These are phyloP conservation scores for Gaeumannomyces sp. DNA, from an alignment of 2,329 filamentous ascomycete species.

Conservation along the genomic window DNA sequence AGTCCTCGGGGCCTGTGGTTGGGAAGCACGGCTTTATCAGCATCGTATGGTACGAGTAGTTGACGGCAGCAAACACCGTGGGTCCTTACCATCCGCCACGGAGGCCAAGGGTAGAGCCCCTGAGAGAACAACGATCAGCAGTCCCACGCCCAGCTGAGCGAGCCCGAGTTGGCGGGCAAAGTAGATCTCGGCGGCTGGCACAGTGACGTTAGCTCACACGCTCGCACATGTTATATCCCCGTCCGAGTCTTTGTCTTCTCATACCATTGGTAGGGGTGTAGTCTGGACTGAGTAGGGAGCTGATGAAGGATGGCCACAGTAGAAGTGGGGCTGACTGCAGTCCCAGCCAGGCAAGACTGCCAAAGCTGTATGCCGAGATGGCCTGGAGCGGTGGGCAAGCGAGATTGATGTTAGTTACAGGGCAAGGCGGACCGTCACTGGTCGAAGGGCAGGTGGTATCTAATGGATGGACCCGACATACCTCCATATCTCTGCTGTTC, in stretches of 20 bases:
- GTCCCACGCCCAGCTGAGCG: constrained; percentile 56
- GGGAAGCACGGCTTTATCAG: constrained; percentile 4
- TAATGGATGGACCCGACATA: neutral
- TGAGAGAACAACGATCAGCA: constrained; percentile 61
- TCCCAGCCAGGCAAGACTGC: constrained; percentile 45
- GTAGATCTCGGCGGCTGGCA: constrained; percentile 61
- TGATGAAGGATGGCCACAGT: constrained; percentile 41
- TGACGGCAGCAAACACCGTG: neutral
- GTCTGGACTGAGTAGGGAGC: constrained; percentile 33
- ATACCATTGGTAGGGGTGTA: constrained; percentile 26
- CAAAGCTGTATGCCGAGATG: constrained; percentile 43
- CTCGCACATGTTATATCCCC: neutral
- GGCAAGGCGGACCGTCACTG: too few relatives aligned
- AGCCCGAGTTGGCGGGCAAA: constrained; percentile 67
- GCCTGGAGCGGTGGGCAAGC: constrained; percentile 27
- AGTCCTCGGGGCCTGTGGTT: constrained; percentile 25
- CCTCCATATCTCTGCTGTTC: neutral
- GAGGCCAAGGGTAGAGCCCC: constrained; percentile 62
- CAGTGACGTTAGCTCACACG: neutral
- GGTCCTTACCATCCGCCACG: constrained; percentile 30
- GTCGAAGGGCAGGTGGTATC: too few relatives aligned
- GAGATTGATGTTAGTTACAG: neutral
- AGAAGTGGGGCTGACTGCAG: constrained; percentile 42
- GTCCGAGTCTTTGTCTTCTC: constrained; percentile 9
- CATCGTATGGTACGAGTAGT: constrained; percentile 7